Conservation (phyloP, 2,329 filamentous ascomycete genomes). For the Sporothrix phasma region DNA sequence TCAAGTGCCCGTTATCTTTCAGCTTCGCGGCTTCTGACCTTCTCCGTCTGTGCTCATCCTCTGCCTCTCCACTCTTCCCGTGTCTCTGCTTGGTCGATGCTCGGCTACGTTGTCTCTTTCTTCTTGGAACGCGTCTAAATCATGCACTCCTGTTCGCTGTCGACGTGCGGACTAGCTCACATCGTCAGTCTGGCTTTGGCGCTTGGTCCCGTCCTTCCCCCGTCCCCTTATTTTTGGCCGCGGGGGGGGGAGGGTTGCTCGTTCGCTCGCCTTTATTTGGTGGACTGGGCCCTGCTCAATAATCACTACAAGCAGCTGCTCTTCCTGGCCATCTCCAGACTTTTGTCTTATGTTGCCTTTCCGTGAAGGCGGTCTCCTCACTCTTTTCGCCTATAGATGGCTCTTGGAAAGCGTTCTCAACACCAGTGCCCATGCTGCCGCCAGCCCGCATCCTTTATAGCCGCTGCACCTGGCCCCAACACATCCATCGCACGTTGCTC, state of each 20-base stretch:
- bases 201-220: constrained; percentile 1
- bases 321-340: background rate
- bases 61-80: constrained; percentile 2
- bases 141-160: background rate
- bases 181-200: constrained; percentile 1
- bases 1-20: background rate
- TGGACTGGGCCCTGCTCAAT: background rate
- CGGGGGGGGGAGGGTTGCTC: too few relatives aligned
- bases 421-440: background rate
- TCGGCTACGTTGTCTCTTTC: background rate
- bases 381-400: background rate
- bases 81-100: background rate
- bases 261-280: background rate
- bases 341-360: background rate
- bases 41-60: background rate
- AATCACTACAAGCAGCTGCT: background rate
- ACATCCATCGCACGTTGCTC: background rate
- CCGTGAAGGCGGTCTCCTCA: background rate
- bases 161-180: background rate
- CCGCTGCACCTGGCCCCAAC: constrained; percentile 6
- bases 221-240: too few relatives aligned
- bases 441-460: background rate
- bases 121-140: constrained; percentile 6
- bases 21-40: constrained; percentile 16
- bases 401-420: background rate